Percentiles rank a stretch among this genome's conserved stretches.
phyloP scores from a whole-genome alignment of 306 rosid genomes.

The Casuarina equisetifolia region DNA sequence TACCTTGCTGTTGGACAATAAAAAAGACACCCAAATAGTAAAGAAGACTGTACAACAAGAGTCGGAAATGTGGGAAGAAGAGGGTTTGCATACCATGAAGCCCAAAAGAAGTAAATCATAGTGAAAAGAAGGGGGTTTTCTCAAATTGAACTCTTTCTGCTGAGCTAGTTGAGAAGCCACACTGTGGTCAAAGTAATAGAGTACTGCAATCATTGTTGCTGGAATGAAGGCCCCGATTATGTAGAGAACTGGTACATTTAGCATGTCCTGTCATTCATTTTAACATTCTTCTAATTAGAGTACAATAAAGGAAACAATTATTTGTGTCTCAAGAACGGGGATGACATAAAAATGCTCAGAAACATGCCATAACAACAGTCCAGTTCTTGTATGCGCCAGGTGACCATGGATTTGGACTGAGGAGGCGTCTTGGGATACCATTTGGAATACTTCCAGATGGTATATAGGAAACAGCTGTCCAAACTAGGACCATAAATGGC shows the following conservation, averaged over 20 bases:
- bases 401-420: constrained; percentile 90
- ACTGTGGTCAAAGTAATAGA: constrained; percentile 85
- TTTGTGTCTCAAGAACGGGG: constrained; percentile 5
- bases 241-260: constrained; percentile 67
- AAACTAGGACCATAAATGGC: constrained; percentile 68
- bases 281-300: not conserved
- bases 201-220: constrained; percentile 83
- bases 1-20: constrained; percentile 2
- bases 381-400: constrained; percentile 69
- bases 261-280: constrained; percentile 62
- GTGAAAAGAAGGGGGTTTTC: constrained; percentile 78
- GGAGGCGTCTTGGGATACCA: constrained; percentile 79
- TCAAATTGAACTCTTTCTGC: constrained; percentile 77
- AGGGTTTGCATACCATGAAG: constrained; percentile 56
- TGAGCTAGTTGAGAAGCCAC: constrained; percentile 90
- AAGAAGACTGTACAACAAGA: constrained; percentile 12
- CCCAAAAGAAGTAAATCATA: constrained; percentile 83
- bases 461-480: constrained; percentile 73
- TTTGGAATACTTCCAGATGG: constrained; percentile 61
- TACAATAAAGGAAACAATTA: not conserved
- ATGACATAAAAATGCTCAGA: constrained; percentile 7
- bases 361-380: constrained; percentile 68
- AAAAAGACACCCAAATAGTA: constrained; percentile 4
- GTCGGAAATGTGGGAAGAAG: constrained; percentile 12
- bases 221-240: constrained; percentile 77